phyloP scores from a whole-genome alignment of 2,329 filamentous ascomycete species.

The Alternaria rosae region DNA sequence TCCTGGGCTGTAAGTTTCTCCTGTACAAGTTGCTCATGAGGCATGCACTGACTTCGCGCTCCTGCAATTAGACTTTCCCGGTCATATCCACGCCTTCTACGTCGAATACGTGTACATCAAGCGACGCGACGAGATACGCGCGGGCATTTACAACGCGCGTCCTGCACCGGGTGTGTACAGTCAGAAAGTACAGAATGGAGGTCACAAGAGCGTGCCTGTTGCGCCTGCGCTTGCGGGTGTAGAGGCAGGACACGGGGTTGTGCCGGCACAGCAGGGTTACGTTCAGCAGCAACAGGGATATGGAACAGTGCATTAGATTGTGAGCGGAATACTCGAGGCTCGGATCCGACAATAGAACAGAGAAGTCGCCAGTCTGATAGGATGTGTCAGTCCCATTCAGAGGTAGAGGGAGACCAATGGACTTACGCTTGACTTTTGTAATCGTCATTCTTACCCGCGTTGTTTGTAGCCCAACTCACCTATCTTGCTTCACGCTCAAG shows the following conservation, averaged over 20 bases:
- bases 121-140: conserved; percentile 68
- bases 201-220: conserved; percentile 34
- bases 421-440: neutral
- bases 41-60: neutral
- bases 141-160: conserved; percentile 62
- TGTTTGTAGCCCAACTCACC: neutral
- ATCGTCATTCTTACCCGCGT: neutral
- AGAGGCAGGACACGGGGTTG: conserved; percentile 7
- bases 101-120: conserved; percentile 84
- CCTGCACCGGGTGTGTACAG: conserved; percentile 76
- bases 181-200: conserved; percentile 75
- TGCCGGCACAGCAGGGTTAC: conserved; percentile 17
- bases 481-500: neutral
- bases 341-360: neutral
- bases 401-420: neutral
- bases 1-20: conserved; percentile 48
- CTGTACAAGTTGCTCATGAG: neutral
- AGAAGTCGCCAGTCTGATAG: neutral
- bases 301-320: conserved; percentile 12
- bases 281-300: conserved; percentile 17
- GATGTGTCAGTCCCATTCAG: neutral
- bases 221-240: neutral
- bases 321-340: neutral
- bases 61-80: conserved; percentile 70
- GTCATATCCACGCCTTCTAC: conserved; percentile 81